phyloP scores from a whole-genome alignment of 495 filamentous ascomycete genomes.

The Massariosphaeria phaeospora region DNA sequence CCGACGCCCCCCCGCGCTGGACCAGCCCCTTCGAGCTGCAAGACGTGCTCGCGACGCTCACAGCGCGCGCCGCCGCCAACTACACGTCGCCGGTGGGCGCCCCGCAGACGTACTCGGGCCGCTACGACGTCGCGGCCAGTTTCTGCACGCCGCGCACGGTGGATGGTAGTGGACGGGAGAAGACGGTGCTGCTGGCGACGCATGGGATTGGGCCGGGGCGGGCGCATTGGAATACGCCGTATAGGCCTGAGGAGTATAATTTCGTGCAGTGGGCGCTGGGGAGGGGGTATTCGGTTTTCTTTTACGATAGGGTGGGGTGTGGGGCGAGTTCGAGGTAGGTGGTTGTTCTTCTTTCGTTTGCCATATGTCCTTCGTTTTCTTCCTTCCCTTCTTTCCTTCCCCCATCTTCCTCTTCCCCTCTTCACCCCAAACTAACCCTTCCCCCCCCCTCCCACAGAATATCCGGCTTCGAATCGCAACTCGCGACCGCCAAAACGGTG shows the following conservation, averaged over 20 bases:
- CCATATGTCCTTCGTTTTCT: too few species aligned
- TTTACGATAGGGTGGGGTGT: slow-evolving; percentile 30
- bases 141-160: slow-evolving; percentile 31
- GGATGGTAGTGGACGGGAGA: slow-evolving; percentile 24
- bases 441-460: not conserved
- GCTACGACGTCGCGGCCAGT: slow-evolving; percentile 28
- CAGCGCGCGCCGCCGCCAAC: slow-evolving; percentile 14
- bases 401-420: not conserved
- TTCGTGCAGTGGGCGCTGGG: slow-evolving; percentile 28
- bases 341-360: too few species aligned
- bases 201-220: slow-evolving; percentile 30
- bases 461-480: slow-evolving; percentile 12
- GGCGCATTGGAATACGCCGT: slow-evolving; percentile 32
- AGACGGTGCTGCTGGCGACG: slow-evolving; percentile 28
- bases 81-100: slow-evolving; percentile 7
- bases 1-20: too few species aligned
- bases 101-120: slow-evolving; percentile 10
- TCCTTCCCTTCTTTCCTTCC: too few species aligned
- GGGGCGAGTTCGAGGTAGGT: slow-evolving; percentile 28
- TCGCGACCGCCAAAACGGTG: slow-evolving; percentile 25
- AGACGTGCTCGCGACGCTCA: slow-evolving; percentile 11
- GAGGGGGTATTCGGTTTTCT: slow-evolving; percentile 31
- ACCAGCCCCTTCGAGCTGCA: slow-evolving; percentile 17
- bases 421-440: not conserved
- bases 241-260: slow-evolving; percentile 27